Evolutionary conservation across 2,329 filamentous ascomycete genomes (phyloP).

Genomic region (Stagonosporopsis rhizophila): DNA sequence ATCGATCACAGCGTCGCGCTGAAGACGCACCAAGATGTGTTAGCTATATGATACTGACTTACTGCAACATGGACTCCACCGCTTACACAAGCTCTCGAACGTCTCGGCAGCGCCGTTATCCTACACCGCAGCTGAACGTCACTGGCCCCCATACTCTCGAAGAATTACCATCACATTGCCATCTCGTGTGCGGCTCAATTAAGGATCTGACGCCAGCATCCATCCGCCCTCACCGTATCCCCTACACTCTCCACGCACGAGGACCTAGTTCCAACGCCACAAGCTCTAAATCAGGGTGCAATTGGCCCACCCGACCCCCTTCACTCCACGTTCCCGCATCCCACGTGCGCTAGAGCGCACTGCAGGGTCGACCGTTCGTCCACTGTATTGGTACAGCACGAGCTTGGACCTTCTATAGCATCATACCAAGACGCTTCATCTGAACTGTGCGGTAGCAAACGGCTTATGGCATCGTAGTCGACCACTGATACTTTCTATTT

Average conservation of each 20-base stretch:
- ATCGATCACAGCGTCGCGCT: background rate
- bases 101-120: background rate
- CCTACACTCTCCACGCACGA: conserved; percentile 20
- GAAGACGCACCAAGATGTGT: conserved; percentile 8
- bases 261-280: conserved; percentile 33
- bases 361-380: background rate
- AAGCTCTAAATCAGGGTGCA: conserved; percentile 37
- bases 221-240: conserved; percentile 25
- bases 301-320: conserved; percentile 26
- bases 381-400: conserved; percentile 8
- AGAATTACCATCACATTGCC: conserved; percentile 19
- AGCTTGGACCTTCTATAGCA: conserved; percentile 31
- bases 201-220: conserved; percentile 50
- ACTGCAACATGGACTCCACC: background rate
- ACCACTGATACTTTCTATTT: conserved; percentile 30
- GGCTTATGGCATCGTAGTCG: conserved; percentile 35
- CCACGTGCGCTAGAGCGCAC: conserved; percentile 14
- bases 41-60: conserved; percentile 20
- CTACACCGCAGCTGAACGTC: background rate
- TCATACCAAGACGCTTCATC: conserved; percentile 25
- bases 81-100: background rate
- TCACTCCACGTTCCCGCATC: conserved; percentile 26
- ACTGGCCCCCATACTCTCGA: conserved; percentile 9
- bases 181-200: conserved; percentile 44
- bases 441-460: conserved; percentile 35